A percentile compares a stretch with the other conserved stretches of the same genome.
Evolutionary conservation across 2,329 filamentous ascomycete species (phyloP).

Genomic region (Epichloe brachyelytri): DNA sequence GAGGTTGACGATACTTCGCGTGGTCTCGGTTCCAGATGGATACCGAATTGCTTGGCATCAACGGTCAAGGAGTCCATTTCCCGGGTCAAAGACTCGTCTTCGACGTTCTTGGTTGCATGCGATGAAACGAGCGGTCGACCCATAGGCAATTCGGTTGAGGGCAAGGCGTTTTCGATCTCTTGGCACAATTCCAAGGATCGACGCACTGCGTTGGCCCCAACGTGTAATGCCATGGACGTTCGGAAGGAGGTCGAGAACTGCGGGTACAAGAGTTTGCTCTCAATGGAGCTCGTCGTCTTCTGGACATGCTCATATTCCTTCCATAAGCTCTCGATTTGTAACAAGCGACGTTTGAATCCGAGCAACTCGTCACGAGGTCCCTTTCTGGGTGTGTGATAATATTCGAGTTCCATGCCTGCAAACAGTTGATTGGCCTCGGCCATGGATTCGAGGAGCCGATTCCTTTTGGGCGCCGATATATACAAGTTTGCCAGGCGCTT

Average conservation of each 20-base stretch:
- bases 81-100: too few relatives aligned
- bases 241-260: slow-evolving; percentile 17
- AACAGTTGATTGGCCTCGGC: slow-evolving; percentile 7
- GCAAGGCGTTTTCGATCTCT: slow-evolving; percentile 9
- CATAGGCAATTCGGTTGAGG: slow-evolving; percentile 3
- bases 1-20: not conserved
- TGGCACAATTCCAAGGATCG: slow-evolving; percentile 11
- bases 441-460: slow-evolving; percentile 13
- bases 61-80: not conserved
- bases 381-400: not conserved
- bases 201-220: slow-evolving; percentile 12
- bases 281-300: slow-evolving; percentile 18
- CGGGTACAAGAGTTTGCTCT: slow-evolving; percentile 22
- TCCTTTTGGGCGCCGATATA: slow-evolving; percentile 12
- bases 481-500: slow-evolving; percentile 14
- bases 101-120: not conserved
- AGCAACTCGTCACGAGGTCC: not conserved
- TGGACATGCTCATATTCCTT: slow-evolving; percentile 19
- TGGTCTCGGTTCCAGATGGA: not conserved
- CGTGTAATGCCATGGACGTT: slow-evolving; percentile 16
- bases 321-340: slow-evolving; percentile 22
- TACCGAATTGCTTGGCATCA: not conserved
- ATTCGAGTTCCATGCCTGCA: not conserved
- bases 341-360: slow-evolving; percentile 13
- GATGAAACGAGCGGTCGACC: not conserved